Base-by-base conservation (phyloP, 352 stramenopile genomes). In the Globisporangium barbulae region DNA sequence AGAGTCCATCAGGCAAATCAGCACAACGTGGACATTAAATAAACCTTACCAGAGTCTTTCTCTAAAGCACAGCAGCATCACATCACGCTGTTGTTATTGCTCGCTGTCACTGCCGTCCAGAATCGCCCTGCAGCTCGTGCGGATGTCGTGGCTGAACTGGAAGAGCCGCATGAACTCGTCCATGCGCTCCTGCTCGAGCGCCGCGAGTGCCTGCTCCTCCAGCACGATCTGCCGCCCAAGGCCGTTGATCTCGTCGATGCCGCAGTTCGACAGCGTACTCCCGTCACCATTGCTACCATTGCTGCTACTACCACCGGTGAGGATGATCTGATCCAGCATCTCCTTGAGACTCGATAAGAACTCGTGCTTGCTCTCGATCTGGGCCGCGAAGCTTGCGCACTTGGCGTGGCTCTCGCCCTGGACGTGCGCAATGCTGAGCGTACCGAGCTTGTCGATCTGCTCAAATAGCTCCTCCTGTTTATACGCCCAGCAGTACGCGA, bases 401-500 rank as follows among this genome's bases (percentile, higher is more conserved):
- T 61, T 63, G n/a, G 21, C 48, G 28, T 73, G 56, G 6, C 58
- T 59, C 31, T 59, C 35, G 15, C 31, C 37, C 44, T 61, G 63
- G 5, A 63, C 47, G 44, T 52, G 37, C 10, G 41, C 21, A 13
- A 64, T 47, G 41, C 60, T 53, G n/a, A 59, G 31, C 41, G 53
- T 5, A 31, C 50, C 49, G 19, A 50, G 33, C 19, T 53, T 47
- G 42, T 53, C 33, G 22, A 74, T 28, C n/a, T 60, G 49, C 28
- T n/a, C 13, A 17, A 30, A 50, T 17, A 61, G 21, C 39, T 35
- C 39, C 5, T 42, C 19, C 1, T 13, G 60, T 6, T 59, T 35
- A 19, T 67, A 21, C n/a, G 42, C 52, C 69, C 69, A 78, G 19
- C 66, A 52, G 44, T 79, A 74, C 25, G 67, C 72, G 6, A 73